phyloP scores from a whole-genome alignment of 108 stramenopile genomes.

The Pseudonitzschia delicatissima region DNA sequence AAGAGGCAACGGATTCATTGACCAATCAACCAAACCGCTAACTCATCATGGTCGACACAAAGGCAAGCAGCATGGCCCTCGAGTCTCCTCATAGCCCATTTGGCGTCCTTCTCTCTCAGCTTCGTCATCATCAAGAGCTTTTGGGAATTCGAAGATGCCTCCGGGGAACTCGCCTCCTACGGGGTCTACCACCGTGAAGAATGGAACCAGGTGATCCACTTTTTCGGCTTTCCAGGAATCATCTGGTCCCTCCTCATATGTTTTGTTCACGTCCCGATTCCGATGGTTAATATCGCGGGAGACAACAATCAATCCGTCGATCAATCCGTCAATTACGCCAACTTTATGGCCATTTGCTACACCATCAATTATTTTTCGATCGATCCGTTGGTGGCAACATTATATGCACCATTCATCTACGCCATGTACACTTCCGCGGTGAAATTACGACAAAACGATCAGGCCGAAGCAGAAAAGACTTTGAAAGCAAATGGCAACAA shows the following conservation, averaged over 20 bases:
- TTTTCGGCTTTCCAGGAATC: conserved; percentile 60
- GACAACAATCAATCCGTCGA: background rate
- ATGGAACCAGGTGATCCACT: conserved; percentile 61
- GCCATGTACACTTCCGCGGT: conserved; percentile 41
- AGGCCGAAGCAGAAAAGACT: conserved; percentile 1
- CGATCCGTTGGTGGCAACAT: conserved; percentile 44
- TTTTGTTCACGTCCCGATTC: background rate
- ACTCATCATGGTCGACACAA: background rate
- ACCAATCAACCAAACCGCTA: too few species aligned
- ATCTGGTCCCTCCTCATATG: conserved; percentile 45
- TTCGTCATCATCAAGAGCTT: conserved; percentile 21
- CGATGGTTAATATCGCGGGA: background rate
- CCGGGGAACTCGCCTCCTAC: conserved; percentile 49
- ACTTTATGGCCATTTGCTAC: conserved; percentile 28
- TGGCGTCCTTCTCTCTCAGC: background rate
- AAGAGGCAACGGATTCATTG: too few species aligned
- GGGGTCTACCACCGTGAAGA: conserved; percentile 59
- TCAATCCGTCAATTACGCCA: conserved; percentile 28
- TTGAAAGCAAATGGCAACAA: background rate
- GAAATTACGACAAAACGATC: conserved; percentile 20
- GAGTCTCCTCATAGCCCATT: conserved; percentile 19
- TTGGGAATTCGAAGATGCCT: conserved; percentile 21
- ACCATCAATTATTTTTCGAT: conserved; percentile 38
- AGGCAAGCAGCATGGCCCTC: background rate
- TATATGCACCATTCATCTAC: conserved; percentile 44